These are phyloP conservation scores for Sphenostylis stenocarpa DNA, from an alignment of 306 rosid genomes.

Conservation along the genomic window DNA sequence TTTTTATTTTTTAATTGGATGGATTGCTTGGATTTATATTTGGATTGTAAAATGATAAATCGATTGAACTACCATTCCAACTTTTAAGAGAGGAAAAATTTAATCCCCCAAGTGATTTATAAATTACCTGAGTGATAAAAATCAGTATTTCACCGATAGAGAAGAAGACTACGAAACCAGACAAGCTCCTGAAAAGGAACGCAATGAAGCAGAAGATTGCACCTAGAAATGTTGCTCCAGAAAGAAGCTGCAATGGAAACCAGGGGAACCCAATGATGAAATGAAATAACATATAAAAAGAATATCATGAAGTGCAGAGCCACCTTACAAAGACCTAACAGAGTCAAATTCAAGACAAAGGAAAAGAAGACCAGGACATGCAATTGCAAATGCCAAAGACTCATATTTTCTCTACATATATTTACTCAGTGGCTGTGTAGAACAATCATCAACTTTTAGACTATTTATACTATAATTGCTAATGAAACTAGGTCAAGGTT, in stretches of 20 bases:
- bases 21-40: not conserved
- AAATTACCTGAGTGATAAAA: slow-evolving; percentile 81
- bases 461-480: not conserved
- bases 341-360: slow-evolving; percentile 24
- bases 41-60: not conserved
- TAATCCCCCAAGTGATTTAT: slow-evolving; percentile 16
- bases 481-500: slow-evolving; percentile 20
- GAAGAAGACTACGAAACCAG: slow-evolving; percentile 64
- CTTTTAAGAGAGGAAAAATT: slow-evolving; percentile 9
- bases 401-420: not conserved
- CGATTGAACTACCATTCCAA: not conserved
- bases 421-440: not conserved
- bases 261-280: slow-evolving; percentile 27
- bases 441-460: not conserved
- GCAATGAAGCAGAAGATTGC: slow-evolving; percentile 83
- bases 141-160: slow-evolving; percentile 79
- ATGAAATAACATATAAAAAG: slow-evolving; percentile 13
- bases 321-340: not conserved
- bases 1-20: not conserved
- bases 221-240: slow-evolving; percentile 80
- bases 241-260: slow-evolving; percentile 70
- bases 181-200: slow-evolving; percentile 67
- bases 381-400: not conserved
- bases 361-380: not conserved
- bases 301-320: slow-evolving; percentile 8